phyloP scores from a whole-genome alignment of 352 stramenopile species.

The Phytophthora litchii region DNA sequence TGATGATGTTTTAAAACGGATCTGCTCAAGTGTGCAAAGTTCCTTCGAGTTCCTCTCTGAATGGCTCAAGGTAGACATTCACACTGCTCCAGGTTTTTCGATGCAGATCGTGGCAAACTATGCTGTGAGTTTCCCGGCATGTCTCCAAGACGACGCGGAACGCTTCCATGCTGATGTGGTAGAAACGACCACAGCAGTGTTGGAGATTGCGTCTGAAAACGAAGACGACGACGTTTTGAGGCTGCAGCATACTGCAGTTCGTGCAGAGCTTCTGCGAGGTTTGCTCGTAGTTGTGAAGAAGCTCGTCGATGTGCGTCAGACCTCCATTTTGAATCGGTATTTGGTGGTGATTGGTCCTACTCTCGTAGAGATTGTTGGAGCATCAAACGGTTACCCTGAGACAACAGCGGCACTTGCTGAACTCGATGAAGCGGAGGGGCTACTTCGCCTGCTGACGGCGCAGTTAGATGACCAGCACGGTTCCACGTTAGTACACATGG shows the following conservation, averaged over 20 bases:
- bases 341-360: slow-evolving; percentile 45
- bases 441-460: slow-evolving; percentile 51
- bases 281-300: slow-evolving; percentile 43
- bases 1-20: slow-evolving; percentile 9
- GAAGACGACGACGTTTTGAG: slow-evolving; percentile 20
- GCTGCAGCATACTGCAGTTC: slow-evolving; percentile 28
- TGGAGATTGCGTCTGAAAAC: slow-evolving; percentile 15
- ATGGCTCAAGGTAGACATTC: slow-evolving; percentile 50
- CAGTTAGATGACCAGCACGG: slow-evolving; percentile 58
- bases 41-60: slow-evolving; percentile 42
- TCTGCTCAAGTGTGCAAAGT: slow-evolving; percentile 34
- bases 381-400: slow-evolving; percentile 31
- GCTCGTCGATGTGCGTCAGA: slow-evolving; percentile 51
- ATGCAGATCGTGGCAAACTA: slow-evolving; percentile 51
- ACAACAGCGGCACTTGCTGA: slow-evolving; percentile 33
- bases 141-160: slow-evolving; percentile 31
- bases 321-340: slow-evolving; percentile 46
- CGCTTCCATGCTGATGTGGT: slow-evolving; percentile 50
- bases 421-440: slow-evolving; percentile 49
- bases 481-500: slow-evolving; percentile 56
- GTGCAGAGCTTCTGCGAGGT: slow-evolving; percentile 42
- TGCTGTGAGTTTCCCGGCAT: slow-evolving; percentile 36
- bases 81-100: slow-evolving; percentile 40
- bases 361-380: slow-evolving; percentile 41
- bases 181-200: slow-evolving; percentile 19